Base-by-base conservation (phyloP, 2,329 filamentous ascomycete genomes). In the Volutella citrinella region DNA sequence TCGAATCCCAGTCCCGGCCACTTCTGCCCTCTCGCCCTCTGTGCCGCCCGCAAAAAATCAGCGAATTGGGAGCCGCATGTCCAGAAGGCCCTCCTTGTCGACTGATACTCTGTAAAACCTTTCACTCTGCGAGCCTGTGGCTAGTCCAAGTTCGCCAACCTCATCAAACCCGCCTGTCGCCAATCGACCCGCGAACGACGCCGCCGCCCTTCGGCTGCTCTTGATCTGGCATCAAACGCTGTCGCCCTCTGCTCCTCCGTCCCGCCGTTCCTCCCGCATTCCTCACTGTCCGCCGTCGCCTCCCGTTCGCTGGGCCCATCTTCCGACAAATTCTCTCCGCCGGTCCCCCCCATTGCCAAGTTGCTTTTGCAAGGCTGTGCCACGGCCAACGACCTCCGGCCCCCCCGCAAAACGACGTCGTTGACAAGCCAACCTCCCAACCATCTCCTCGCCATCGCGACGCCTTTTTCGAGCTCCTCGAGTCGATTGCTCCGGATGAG, bases 141-240 rank as follows among this genome's bases (percentile, higher is more conserved):
- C 13, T 10, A 49, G 42, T 38, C 45, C 38, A 46, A 51, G 40
- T 43, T 49, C 29, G 37, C 37, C 40, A 31, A 37, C 41, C 36
- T 52, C 42, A 37, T 42, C 40, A 48, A 46, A 45, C 39, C 33
- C 40, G 31, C 30, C 28, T 38, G 28, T 39, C 30, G 18, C 28
- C 16, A 13, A 22, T 42, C n/a, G 37, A 33, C 39, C 33, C 34
- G 32, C 36, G 34, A 29, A 35, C 32, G 34, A 19, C 34, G 35
- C 31, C 21, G 28, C 42, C 40, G 38, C 31, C 36, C 37, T 40
- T 41, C 27, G 38, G 40, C 29, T 32, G 25, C 23, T 33, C 38
- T 19, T 27, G 31, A 43, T 39, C 42, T 47, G 27, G 19, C 32
- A 27, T 46, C 48, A 42, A 52, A 42, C 38, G 18, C 39, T 35